Evolutionary conservation across 371 early-diverging fungal species (phyloP), one percentile per base, ranked within the genome.

Genomic region (Thermomucor indicae-seudaticae): DNA sequence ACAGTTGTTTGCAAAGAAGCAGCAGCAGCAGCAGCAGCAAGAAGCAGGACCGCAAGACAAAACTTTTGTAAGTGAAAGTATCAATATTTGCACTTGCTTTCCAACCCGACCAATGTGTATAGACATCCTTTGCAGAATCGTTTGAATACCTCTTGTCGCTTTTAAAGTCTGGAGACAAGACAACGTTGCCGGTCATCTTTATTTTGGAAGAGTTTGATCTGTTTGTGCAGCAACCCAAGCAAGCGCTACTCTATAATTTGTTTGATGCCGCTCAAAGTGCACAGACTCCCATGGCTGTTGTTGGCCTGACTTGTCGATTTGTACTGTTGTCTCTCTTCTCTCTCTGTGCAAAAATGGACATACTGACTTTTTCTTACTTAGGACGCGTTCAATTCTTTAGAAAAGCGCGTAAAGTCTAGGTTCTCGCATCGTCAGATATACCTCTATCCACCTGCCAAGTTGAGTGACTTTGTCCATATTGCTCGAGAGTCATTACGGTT

Each of bases 391-490:
- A 87, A 89, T 35, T 58, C 90, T 29, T 53, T 96, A 19, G 97
- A 96, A 64, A 96, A 96, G 58, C 86, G 97, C 7, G 96, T 96
- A 47, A 93, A 93, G 51, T 94, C 95, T 16, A 78, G 97, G 27
- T 96, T 94, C 66, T 94, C 95, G 7, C 93, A 93, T 62, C 77
- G 94, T 14, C 84, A 85, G 34, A 83, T 94, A 17, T 80, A 83
- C 47, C 72, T 88, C 3, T 84, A 80, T 48, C 79, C 85, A 1
- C 68, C 83, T 0, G 43, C 68, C n/a, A 66, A 55, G 4, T 70
- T 83, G 51, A 76, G 78, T 11, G 78, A 82, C 14, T 91, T 83
- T 55, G 49, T 65, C 0, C 66, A 72, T 17, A 70, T 88, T 17
- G 78, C 81, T 4, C 69, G 69, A 27, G 55, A 60, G 2, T 66